Percentiles rank a stretch among this genome's conserved stretches.
phyloP scores from a whole-genome alignment of 192 early-diverging fungal genomes.

The Coemansia sp. region DNA sequence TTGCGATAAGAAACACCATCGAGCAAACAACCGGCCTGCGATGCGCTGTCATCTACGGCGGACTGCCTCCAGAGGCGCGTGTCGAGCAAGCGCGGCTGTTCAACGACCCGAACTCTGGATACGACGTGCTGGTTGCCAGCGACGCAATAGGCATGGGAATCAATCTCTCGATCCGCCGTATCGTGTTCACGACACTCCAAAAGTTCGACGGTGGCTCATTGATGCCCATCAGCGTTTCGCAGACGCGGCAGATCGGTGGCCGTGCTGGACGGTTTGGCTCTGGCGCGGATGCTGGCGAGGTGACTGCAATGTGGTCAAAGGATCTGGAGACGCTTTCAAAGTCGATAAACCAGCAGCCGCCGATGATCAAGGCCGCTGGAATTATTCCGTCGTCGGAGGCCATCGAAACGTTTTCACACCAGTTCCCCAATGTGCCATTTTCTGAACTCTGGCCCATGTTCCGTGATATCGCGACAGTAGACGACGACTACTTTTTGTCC shows the following conservation, averaged over 20 bases:
- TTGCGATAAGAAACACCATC: conserved; percentile 72
- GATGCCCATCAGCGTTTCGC: conserved; percentile 64
- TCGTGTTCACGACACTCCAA: conserved; percentile 75
- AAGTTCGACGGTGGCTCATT: conserved; percentile 77
- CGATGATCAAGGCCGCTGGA: conserved; percentile 59
- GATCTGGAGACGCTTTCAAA: conserved; percentile 17
- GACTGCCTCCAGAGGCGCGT: conserved; percentile 90
- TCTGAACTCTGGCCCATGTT: conserved; percentile 71
- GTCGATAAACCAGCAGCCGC: conserved; percentile 33
- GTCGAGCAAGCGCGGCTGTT: conserved; percentile 85
- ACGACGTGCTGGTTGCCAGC: conserved; percentile 87
- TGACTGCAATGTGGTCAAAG: conserved; percentile 59
- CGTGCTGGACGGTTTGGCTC: conserved; percentile 85
- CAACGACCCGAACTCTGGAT: conserved; percentile 76
- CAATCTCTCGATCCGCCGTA: conserved; percentile 90
- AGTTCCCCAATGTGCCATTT: conserved; percentile 65
- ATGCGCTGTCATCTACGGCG: conserved; percentile 92
- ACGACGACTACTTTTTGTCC: conserved; percentile 74
- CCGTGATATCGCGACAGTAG: conserved; percentile 66
- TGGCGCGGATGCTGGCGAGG: conserved; percentile 63
- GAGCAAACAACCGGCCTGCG: conserved; percentile 70
- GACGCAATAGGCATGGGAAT: conserved; percentile 98
- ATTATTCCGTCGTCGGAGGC: conserved; percentile 72
- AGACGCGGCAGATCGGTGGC: conserved; percentile 92
- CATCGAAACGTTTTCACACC: conserved; percentile 73